Evolutionary conservation across 192 early-diverging fungal genomes (phyloP), one percentile per base, ranked within the genome.

Genomic region (Gryganskiella cystojenkinii): DNA sequence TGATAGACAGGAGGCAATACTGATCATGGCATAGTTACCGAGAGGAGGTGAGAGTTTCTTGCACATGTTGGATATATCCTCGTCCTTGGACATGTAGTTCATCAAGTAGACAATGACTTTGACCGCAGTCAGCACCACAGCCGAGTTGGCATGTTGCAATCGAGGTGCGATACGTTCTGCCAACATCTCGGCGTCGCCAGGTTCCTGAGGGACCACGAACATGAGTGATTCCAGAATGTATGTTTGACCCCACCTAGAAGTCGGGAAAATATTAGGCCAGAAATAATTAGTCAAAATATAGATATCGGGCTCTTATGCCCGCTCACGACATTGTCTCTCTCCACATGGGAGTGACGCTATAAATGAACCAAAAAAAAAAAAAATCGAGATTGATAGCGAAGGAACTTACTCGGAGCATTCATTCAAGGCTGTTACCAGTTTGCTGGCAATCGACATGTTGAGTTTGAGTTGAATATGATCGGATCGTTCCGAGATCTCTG

Each of bases 71-170:
- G 84, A 81, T 19, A 97, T 90, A 28, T 91, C 85, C 7, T 92
- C 93, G 2, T 90, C 90, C 42, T 92, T 93, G 17, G 88, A 69
- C 80, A 98, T 95, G 60, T 96, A 98, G 81, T 97, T 95, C 84
- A 96, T 94, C 50, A 98, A 87, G 75, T 98, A 97, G 34, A 96
- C 82, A 43, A 99, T 96, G 49, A 97, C 90, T 59, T 95, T 94
- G 73, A 95, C 86, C 5, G 93, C 87, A 19, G 90, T 89, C 54
- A 98, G 80, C 3, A 95, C 94, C 0, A 98, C 94, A 42, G 93
- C 93, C 14, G 94, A 95, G 82, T 98, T 98, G n/a, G 92, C 92
- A 84, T 98, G 96, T 72, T 96, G 95, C 25, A 98, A 81, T 56
- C 95, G 89, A 50, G 95, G 94, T 40, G 92, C 76, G 35, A 98